A percentile compares a stretch with the other conserved stretches of the same genome.
These are phyloP conservation scores for Climacium dendroides DNA, from an alignment of 225 moss, liverwort and hornwort genomes.

Conservation along the genomic window DNA sequence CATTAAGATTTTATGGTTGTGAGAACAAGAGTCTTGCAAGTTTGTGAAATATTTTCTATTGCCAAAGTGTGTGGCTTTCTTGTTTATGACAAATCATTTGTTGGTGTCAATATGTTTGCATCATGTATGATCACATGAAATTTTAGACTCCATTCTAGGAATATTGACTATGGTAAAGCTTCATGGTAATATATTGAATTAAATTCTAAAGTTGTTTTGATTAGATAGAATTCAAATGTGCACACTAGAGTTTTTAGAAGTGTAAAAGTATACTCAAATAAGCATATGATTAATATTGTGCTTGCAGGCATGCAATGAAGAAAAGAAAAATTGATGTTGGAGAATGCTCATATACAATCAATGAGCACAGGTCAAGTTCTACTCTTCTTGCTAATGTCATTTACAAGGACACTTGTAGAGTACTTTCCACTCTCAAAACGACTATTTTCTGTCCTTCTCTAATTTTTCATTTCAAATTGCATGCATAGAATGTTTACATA, in stretches of 20 bases:
- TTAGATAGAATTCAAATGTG: neutral
- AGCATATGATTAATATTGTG: neutral
- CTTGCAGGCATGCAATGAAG: neutral
- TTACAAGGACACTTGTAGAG: neutral
- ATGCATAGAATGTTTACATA: too few relatives aligned
- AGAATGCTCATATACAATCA: neutral
- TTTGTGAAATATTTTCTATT: fast-evolving
- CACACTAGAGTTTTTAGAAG: fast-evolving
- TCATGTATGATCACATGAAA: fast-evolving
- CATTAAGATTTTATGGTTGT: neutral
- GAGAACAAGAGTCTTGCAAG: neutral
- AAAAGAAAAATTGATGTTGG: neutral
- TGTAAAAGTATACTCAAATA: neutral
- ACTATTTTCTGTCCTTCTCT: too few relatives aligned
- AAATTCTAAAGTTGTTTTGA: neutral
- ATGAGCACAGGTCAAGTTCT: neutral
- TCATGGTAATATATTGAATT: neutral
- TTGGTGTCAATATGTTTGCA: neutral
- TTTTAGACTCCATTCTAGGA: fast-evolving
- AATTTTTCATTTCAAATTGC: too few relatives aligned
- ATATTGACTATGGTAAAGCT: neutral
- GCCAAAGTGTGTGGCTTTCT: too few relatives aligned
- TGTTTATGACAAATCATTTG: neutral
- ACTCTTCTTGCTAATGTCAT: neutral
- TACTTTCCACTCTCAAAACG: too few relatives aligned